Base-by-base conservation (phyloP, 441 rosid genomes). In the Adansonia madagascariensis region DNA sequence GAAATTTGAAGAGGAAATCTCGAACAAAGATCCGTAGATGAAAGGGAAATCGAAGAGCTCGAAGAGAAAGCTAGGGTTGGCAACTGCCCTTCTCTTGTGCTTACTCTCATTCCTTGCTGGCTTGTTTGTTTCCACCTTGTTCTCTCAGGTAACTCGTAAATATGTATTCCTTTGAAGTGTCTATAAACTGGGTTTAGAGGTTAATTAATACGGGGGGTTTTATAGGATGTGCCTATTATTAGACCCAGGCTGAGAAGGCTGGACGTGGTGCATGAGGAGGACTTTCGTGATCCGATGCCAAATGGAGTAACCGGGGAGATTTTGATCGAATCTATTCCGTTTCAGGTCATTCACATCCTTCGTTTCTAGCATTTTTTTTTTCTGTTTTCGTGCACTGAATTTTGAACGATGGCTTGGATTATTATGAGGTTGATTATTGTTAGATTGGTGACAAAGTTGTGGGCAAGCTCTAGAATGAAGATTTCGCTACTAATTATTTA, bases 261-360 rank as follows among this genome's bases (percentile, higher is more conserved):
- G 77, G 91, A 89, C 76, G 75, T 87, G 68, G 84, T 77, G 74
- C 77, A 79, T 44, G 78, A 78, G 24, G 43, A 77, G 1, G 85
- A 80, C 50, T 73, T 61, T 31, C 79, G 35, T 77, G 80, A 14
- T n/a, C 47, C 82, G 75, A 85, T 88, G 93, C 86, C 93, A 8
- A 82, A 85, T 79, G 97, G 97, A 49, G 81, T 78, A 57, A 91
- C 91, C 53, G 98, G 97, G 64, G 95, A 92, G 15, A 78, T 84
- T 81, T 87, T 80, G 10, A 39, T 90, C 52, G 85, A 83, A 15
- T 85, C 95, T 4, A 89, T 92, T 80, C 90, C 98, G 4, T 94
- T 86, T 87, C 97, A 94, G 95, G 98, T 92, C 12, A 71, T 27
- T 35, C 14, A 62, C 22, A 1, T 73, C 10, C 53, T 73, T 50